A percentile compares a stretch with the other conserved stretches of the same genome.
These are phyloP conservation scores for Alternaria incomplexa DNA, from an alignment of 2,329 filamentous ascomycete species.

Conservation along the genomic window DNA sequence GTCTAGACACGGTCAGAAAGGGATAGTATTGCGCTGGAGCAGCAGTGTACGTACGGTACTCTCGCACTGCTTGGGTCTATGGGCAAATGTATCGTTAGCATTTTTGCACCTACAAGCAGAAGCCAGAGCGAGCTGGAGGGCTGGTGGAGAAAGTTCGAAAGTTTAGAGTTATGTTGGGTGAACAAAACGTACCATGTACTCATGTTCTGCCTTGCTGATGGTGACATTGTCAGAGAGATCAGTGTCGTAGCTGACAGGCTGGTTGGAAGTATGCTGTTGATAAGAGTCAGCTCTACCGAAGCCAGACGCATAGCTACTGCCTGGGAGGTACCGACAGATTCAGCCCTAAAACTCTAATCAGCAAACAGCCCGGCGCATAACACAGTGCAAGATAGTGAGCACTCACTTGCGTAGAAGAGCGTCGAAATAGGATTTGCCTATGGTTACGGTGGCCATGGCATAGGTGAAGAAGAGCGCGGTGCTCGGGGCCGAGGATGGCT, in stretches of 20 bases:
- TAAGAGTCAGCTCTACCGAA: slow-evolving; percentile 2
- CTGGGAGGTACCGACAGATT: slow-evolving; percentile 54
- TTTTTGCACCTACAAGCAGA: neutral
- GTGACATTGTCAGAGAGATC: slow-evolving; percentile 54
- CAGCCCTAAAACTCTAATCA: slow-evolving; percentile 49
- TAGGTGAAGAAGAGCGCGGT: slow-evolving; percentile 14
- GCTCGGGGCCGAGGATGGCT: slow-evolving; percentile 11
- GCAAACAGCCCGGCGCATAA: slow-evolving; percentile 17
- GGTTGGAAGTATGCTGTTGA: slow-evolving; percentile 49
- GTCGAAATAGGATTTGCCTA: slow-evolving; percentile 67
- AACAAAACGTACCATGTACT: slow-evolving; percentile 59
- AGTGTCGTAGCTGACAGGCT: slow-evolving; percentile 47
- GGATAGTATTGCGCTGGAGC: neutral
- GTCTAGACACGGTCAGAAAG: slow-evolving; percentile 38
- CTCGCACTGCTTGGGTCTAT: slow-evolving; percentile 52
- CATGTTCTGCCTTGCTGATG: slow-evolving; percentile 67
- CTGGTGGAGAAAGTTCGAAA: neutral
- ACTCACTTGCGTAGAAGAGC: slow-evolving; percentile 67
- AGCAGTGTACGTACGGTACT: slow-evolving; percentile 59
- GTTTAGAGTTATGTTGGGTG: neutral
- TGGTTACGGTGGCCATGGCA: slow-evolving; percentile 58
- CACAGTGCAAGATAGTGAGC: neutral
- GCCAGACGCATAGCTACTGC: neutral
- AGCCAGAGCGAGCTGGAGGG: neutral
- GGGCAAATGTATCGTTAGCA: slow-evolving; percentile 3